A percentile compares a stretch with the other conserved stretches of the same genome.
phyloP scores from a whole-genome alignment of 495 filamentous ascomycete genomes.

The Cercophora scortea region DNA sequence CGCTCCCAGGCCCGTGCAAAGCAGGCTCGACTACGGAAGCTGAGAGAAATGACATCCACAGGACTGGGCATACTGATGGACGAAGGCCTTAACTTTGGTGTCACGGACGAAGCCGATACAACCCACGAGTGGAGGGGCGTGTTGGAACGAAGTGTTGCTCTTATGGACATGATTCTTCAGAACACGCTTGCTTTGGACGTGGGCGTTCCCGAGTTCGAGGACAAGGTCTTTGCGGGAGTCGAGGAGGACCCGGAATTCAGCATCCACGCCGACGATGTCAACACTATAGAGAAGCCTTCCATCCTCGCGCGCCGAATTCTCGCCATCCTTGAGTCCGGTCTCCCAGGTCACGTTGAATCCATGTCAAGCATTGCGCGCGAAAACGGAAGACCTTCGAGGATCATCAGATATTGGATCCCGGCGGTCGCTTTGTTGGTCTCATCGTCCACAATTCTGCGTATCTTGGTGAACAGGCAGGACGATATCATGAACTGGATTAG shows the following conservation, averaged over 20 bases:
- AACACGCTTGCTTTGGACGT: constrained; percentile 48
- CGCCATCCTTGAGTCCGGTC: constrained; percentile 51
- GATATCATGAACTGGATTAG: constrained; percentile 69
- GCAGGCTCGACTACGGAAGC: constrained; percentile 52
- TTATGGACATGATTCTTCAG: constrained; percentile 74
- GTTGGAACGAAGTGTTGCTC: constrained; percentile 60
- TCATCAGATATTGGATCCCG: constrained; percentile 86
- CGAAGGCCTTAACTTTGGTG: constrained; percentile 60
- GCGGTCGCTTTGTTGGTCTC: constrained; percentile 59
- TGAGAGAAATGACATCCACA: constrained; percentile 74
- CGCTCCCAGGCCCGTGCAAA: constrained; percentile 65
- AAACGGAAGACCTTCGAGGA: constrained; percentile 66
- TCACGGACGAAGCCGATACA: constrained; percentile 24
- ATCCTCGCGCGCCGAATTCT: constrained; percentile 60
- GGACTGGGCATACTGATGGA: constrained; percentile 80
- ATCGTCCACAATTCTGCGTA: constrained; percentile 70
- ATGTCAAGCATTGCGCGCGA: constrained; percentile 42
- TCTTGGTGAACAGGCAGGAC: constrained; percentile 60
- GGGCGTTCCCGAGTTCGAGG: constrained; percentile 62
- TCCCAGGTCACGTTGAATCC: constrained; percentile 47
- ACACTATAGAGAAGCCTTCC: constrained; percentile 37
- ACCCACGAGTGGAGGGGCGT: constrained; percentile 60
- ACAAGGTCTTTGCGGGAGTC: constrained; percentile 56
- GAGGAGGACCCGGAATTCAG: constrained; percentile 52
- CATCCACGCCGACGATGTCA: constrained; percentile 27